Evolutionary conservation across 176 grass and related monocot genomes (phyloP), one percentile per base, ranked within the genome.

Genomic region (Triticum monococcum): DNA sequence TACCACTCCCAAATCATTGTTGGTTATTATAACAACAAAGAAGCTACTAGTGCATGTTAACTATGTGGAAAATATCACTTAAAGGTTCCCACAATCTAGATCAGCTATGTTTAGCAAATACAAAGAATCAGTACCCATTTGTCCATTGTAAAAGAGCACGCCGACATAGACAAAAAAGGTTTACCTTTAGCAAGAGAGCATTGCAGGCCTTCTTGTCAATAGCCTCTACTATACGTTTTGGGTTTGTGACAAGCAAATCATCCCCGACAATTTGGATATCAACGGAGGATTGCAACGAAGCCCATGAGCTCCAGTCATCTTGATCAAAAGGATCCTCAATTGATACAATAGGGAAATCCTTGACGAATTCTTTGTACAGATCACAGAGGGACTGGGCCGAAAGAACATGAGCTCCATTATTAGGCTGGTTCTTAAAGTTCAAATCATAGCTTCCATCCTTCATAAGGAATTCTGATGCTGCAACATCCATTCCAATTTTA

Each of bases 261-360:
- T 99, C 94, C 13, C 97, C 94, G 9, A 99, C 97, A 75, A 99
- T 81, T 83, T 99, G 97, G 43, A 99, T 99, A 81, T 94, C 90
- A 78, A 96, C 94, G 25, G 92, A 94, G 38, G 90, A 96, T 46
- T 89, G 90, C 22, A 99, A 84, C 61, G 92, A 92, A 48, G 90
- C 82, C 97, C 97, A 99, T 30, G 94, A 94, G 75, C 78, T 89
- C 97, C 94, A 99, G 46, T 99, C 97, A 87, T 99, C 97, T 72
- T 99, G 97, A 86, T 99, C 97, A 83, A 99, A 99, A 50, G 97
- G 94, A 82, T 99, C 97, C 89, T 99, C 97, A 56, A 99, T 94
- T 9, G 97, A 99, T 62, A 99, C 97, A 85, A 99, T 99, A 63
- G 97, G 92, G 85, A 99, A 99, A 63, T 99, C 94, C 70, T 82